Conservation (phyloP, 1,139 yeast species). For the Torulaspora pretoriensis region DNA sequence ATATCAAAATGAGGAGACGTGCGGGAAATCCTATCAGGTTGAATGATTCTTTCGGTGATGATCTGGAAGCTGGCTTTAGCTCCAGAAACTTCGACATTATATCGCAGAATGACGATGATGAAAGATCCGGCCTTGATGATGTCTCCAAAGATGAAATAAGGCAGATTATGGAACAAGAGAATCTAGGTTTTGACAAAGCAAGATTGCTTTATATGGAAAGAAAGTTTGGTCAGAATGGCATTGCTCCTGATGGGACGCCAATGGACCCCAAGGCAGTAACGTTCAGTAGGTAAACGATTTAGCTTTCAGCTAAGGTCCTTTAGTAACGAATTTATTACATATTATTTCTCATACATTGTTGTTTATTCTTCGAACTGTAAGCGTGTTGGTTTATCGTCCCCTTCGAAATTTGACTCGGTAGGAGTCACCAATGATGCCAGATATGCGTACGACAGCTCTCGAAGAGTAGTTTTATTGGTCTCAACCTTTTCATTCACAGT, state of each 20-base stretch:
- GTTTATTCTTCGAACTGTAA: constrained; percentile 13
- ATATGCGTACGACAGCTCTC: constrained; percentile 21
- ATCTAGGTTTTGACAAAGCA: constrained; percentile 65
- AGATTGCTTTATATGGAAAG: constrained; percentile 49
- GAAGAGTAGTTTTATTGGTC: constrained; percentile 1
- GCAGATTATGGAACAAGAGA: constrained; percentile 49
- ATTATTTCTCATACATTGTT: not conserved
- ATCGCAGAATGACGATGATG: constrained; percentile 49
- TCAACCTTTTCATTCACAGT: not conserved
- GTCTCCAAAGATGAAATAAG: constrained; percentile 50
- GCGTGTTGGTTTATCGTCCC: constrained; percentile 17
- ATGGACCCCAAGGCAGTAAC: constrained; percentile 49
- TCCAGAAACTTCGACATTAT: constrained; percentile 57
- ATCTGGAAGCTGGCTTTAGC: constrained; percentile 60
- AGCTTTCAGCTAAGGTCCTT: not conserved
- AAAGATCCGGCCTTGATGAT: constrained; percentile 58
- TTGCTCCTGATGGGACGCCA: constrained; percentile 51
- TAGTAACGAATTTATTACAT: not conserved
- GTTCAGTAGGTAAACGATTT: constrained; percentile 10
- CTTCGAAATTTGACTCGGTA: constrained; percentile 9
- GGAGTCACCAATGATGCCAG: constrained; percentile 16
- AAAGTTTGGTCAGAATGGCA: constrained; percentile 48
- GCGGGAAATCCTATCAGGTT: constrained; percentile 19
- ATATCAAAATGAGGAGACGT: constrained; percentile 13
- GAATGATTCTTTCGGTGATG: constrained; percentile 48